Evolutionary conservation across 768 basidiomycete species (phyloP).

Genomic region (Rhodotorula graminis): DNA sequence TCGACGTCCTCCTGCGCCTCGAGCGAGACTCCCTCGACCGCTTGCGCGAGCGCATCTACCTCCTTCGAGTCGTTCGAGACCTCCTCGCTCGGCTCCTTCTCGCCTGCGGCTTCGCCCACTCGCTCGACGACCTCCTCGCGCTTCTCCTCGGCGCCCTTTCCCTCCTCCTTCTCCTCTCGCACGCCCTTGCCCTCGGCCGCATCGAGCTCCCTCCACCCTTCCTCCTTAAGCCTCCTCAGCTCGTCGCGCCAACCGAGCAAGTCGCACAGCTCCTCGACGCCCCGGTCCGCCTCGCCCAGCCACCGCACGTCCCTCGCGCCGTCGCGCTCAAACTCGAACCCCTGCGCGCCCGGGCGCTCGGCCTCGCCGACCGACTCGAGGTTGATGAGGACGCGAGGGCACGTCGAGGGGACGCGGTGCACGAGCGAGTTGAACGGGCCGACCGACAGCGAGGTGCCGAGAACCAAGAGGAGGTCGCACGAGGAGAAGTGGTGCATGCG

Average conservation of each 20-base stretch:
- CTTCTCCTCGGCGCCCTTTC: neutral
- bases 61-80: neutral
- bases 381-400: slow-evolving; percentile 84
- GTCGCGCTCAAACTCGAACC: slow-evolving; percentile 21
- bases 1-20: neutral
- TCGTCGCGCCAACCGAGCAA: slow-evolving; percentile 19
- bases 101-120: neutral
- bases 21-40: neutral
- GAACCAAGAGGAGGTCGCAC: slow-evolving; percentile 84
- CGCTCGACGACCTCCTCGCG: neutral
- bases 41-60: slow-evolving; percentile 13
- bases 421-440: slow-evolving; percentile 68
- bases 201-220: slow-evolving; percentile 9
- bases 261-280: slow-evolving; percentile 15
- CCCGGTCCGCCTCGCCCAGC: slow-evolving; percentile 19
- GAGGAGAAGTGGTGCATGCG: slow-evolving; percentile 54
- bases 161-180: neutral
- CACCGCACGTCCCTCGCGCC: slow-evolving; percentile 22
- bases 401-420: slow-evolving; percentile 54
- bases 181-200: neutral
- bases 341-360: neutral
- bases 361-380: slow-evolving; percentile 68
- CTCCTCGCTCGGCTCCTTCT: neutral
- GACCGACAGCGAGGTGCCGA: slow-evolving; percentile 84
- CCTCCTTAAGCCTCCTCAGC: slow-evolving; percentile 1